These are phyloP conservation scores for Colletotrichum liriopes DNA, from an alignment of 2,329 filamentous ascomycete species.

Conservation along the genomic window DNA sequence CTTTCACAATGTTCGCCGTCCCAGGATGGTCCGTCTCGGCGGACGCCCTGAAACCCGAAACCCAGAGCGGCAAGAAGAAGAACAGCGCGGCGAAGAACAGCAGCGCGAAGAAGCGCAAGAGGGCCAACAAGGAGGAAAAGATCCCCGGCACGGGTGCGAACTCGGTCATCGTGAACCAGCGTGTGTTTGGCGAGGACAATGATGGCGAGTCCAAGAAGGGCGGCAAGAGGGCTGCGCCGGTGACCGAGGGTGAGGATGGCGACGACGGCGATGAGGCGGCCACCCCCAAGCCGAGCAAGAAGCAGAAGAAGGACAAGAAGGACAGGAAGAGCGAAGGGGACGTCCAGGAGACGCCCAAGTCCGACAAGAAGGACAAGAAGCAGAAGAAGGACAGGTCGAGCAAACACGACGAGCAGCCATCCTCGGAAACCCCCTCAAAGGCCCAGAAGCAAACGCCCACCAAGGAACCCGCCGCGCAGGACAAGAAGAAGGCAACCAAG, in stretches of 20 bases:
- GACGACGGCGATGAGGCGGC: constrained; percentile 31
- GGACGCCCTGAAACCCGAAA: constrained; percentile 80
- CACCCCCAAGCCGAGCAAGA: constrained; percentile 35
- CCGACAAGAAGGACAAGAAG: constrained; percentile 55
- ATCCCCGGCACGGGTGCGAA: constrained; percentile 75
- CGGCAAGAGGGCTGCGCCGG: constrained; percentile 39
- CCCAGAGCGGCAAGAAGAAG: constrained; percentile 46
- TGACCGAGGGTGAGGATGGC: constrained; percentile 44
- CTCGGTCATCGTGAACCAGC: constrained; percentile 83
- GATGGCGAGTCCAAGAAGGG: constrained; percentile 44
- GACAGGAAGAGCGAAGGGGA: constrained; percentile 45
- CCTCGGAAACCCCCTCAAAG: constrained; percentile 40
- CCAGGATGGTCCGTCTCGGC: constrained; percentile 91
- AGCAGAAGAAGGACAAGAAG: constrained; percentile 43
- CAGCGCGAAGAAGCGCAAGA: constrained; percentile 65
- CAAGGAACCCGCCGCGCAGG: constrained; percentile 27
- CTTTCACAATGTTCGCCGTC: constrained; percentile 85
- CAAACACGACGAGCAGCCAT: constrained; percentile 15
- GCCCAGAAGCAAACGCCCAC: constrained; percentile 35
- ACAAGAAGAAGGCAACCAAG: constrained; percentile 43
- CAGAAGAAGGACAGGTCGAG: constrained; percentile 48
- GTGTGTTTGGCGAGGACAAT: constrained; percentile 80
- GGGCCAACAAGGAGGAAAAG: constrained; percentile 50
- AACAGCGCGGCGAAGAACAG: constrained; percentile 65
- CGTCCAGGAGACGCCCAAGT: constrained; percentile 46